Conservation (phyloP, 208 protist species). For the Trypanosoma grayi region DNA sequence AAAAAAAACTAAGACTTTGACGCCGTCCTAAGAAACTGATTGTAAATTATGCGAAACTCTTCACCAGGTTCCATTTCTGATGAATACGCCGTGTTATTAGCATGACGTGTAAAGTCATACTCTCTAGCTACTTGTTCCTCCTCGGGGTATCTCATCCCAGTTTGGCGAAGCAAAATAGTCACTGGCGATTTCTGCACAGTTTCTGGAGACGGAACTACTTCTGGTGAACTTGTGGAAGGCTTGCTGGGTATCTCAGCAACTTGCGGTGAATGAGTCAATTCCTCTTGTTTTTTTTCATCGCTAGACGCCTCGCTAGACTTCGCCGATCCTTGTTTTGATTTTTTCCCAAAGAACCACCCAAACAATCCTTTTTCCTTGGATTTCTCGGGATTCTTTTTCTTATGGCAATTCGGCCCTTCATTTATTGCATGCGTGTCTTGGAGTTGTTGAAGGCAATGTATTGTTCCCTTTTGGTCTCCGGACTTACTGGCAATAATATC, state of each 20-base stretch:
- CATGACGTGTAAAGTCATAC: constrained; percentile 9
- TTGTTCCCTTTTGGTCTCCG: constrained; percentile 18
- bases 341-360: constrained; percentile 18
- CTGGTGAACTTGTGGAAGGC: no score
- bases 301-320: no score
- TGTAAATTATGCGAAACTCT: constrained; percentile 33
- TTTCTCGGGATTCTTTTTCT: background rate
- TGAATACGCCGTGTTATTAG: no score
- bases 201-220: no score
- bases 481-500: constrained; percentile 7
- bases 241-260: no score
- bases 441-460: constrained; percentile 15
- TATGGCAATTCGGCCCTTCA: background rate
- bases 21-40: constrained; percentile 18
- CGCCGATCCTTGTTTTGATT: background rate
- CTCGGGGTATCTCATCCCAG: background rate
- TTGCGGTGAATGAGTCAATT: no score
- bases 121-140: constrained; percentile 9
- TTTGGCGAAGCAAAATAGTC: constrained; percentile 2
- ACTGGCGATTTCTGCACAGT: no score
- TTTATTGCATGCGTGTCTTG: background rate
- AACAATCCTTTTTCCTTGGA: constrained; percentile 18
- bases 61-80: constrained; percentile 24
- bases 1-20: constrained; percentile 12
- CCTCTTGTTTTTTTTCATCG: no score